Evolutionary conservation across 2,329 filamentous ascomycete species (phyloP).

Genomic region (Zymoseptoria crescenta): DNA sequence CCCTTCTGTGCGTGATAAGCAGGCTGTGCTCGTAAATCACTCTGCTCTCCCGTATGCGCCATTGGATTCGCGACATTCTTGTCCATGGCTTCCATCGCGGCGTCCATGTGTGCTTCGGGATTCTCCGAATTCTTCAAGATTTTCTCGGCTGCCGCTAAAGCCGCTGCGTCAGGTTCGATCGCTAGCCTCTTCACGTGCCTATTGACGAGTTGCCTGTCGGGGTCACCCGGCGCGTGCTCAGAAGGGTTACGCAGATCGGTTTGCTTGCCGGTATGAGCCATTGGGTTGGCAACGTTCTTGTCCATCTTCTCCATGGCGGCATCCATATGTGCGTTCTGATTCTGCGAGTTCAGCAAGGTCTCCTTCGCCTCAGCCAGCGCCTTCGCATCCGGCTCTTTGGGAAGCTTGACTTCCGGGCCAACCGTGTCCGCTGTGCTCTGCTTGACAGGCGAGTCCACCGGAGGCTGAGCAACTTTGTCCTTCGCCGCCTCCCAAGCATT

Average conservation of each 20-base stretch:
- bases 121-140: background rate
- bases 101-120: background rate
- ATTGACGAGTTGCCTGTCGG: background rate
- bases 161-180: background rate
- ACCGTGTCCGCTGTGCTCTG: background rate
- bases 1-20: background rate
- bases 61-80: background rate
- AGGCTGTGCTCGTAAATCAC: background rate
- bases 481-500: background rate
- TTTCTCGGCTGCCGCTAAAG: background rate
- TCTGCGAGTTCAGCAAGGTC: background rate
- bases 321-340: background rate
- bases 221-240: background rate
- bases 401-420: background rate
- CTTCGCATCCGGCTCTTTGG: background rate
- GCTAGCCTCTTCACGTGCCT: background rate
- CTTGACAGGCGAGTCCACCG: background rate
- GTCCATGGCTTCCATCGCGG: background rate
- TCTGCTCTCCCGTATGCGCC: background rate
- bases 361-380: background rate
- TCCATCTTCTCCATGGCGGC: background rate
- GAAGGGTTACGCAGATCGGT: background rate
- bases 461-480: background rate
- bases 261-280: background rate
- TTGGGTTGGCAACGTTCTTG: background rate